phyloP scores from a whole-genome alignment of 176 grass and related monocot species.

The Lolium perenne region DNA sequence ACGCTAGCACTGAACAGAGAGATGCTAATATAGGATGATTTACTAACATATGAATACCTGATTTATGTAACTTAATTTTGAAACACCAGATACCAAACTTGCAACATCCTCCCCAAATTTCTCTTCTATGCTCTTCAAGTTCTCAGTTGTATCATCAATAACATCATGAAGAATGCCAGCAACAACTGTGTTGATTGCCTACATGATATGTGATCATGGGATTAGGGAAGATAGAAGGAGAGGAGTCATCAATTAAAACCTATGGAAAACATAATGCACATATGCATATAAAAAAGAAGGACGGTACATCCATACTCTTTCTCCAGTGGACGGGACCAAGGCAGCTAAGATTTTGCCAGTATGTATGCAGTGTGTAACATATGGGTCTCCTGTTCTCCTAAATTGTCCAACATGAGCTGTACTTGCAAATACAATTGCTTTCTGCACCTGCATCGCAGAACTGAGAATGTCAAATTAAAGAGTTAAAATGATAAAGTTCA shows the following conservation, averaged over 20 bases:
- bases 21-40: slow-evolving; percentile 23
- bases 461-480: slow-evolving; percentile 11
- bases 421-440: slow-evolving; percentile 84
- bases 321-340: slow-evolving; percentile 81
- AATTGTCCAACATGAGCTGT: slow-evolving; percentile 83
- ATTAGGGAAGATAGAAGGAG: slow-evolving; percentile 42
- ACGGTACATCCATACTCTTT: slow-evolving; percentile 63
- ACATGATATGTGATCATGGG: slow-evolving; percentile 27
- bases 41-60: slow-evolving; percentile 64
- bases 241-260: slow-evolving; percentile 26
- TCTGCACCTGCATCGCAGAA: slow-evolving; percentile 68
- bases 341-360: slow-evolving; percentile 96
- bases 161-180: slow-evolving; percentile 98
- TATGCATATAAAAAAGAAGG: slow-evolving; percentile 23
- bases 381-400: slow-evolving; percentile 93
- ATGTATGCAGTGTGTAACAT: slow-evolving; percentile 95
- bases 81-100: slow-evolving; percentile 83
- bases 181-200: slow-evolving; percentile 94
- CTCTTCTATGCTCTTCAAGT: slow-evolving; percentile 72
- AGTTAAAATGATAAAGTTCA: slow-evolving; percentile 25
- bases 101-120: slow-evolving; percentile 93
- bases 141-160: slow-evolving; percentile 88
- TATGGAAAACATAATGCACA: slow-evolving; percentile 22
- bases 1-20: slow-evolving; percentile 25
- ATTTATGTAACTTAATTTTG: slow-evolving; percentile 98